Evolutionary conservation across 208 protist species (phyloP), one percentile per base, ranked within the genome.

Genomic region (Trypanosoma melophagium): DNA sequence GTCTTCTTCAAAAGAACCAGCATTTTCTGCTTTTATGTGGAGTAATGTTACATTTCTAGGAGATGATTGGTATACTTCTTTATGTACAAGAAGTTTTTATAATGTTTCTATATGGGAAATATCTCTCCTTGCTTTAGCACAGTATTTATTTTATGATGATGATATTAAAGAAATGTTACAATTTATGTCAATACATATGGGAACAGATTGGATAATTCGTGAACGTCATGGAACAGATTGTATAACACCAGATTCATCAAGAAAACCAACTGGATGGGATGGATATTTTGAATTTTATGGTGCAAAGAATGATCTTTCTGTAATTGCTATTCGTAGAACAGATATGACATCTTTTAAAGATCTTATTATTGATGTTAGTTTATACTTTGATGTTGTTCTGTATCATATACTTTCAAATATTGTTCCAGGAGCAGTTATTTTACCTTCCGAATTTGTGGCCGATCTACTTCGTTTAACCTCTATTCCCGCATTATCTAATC

Each of bases 241-340:
- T 62, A 64, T 80, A 9, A 21, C 70, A 40, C 19, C 60, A 21
- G 25, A 79, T 70, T 86, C 88, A 12, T 72, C 69, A 42, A 84
- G 79, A 59, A 44, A 69, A 55, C 83, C 83, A 49, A 90, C 80
- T 14, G 66, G 76, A 25, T 92, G 83, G 83, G 76, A 31, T 12
- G 83, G 79, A 17, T 92, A 87, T 67, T 83, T 80, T 69, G 89
- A 95, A 35, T 68, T 95, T 58, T 90, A 86, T 75, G 91, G 86
- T 76, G 40, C 42, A 12, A 71, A 63, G 44, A 68, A 83, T 45
- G 79, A 92, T 65, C 62, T 72, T 22, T 85, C 86, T 21, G 74
- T 95, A 14, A 76, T 95, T 55, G 45, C 84, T 24, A 55, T 95
- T 25, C 83, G 89, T 45, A 86, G 89, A 61, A 95, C 86, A 8